Evolutionary conservation across 768 basidiomycete species (phyloP), one percentile per base, ranked within the genome.

Genomic region (Botryobasidium botryosum): DNA sequence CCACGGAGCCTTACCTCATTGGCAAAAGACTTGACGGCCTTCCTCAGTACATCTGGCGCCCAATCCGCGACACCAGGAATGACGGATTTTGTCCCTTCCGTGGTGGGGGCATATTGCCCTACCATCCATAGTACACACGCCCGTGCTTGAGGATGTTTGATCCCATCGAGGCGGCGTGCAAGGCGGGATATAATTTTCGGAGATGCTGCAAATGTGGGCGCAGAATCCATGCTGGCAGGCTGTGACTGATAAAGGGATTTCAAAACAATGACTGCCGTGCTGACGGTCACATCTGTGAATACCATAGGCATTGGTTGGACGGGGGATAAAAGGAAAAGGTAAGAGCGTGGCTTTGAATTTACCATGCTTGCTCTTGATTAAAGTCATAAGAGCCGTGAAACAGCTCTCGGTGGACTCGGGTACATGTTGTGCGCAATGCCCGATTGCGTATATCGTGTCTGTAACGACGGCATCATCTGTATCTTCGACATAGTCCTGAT

Each of bases 111-210:
- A 56, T 86, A 86, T 58, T 94, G 87, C 0, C 92, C 91, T 0
- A 88, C 87, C 1, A 96, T 72, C 88, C 92, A 94, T 21, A 87
- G 63, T 1, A 96, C 76, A 52, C 83, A 88, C 0, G 91, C 87
- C 25, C 85, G 66, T 1, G 91, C 88, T 53, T 76, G 71, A 1
- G 77, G 66, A 53, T 90, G 84, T 5, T 65, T 70, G 41, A 96
- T 83, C 42, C 76, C 77, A 39, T 87, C 83, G 37, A 92, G 70
- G 26, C 72, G 70, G 40, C 72, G 68, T 0, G 87, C 85, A 5
- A 96, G 73, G 28, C 75, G 73, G 3, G 76, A 70, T n/a, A 92
- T 77, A 50, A 92, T 80, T 6, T 67, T 63, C 7, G 79, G 57
- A 0, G 84, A 54, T 13, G 71, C 46, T 6, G 54, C 40, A 0